phyloP scores from a whole-genome alignment of 1,284 basidiomycete genomes.

The Trichosporon sp. region DNA sequence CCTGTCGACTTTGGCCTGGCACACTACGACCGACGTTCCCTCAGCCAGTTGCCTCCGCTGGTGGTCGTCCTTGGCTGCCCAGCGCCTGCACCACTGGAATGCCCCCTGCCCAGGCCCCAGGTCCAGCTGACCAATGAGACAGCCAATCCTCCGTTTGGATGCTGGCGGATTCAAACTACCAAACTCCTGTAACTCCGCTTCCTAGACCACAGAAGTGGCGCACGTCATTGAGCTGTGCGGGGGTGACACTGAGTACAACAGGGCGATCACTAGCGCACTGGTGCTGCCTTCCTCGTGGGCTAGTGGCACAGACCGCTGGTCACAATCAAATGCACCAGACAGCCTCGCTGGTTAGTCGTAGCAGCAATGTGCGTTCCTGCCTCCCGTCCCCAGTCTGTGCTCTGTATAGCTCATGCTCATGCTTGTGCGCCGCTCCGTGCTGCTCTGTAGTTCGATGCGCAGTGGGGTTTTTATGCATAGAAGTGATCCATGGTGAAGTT shows the following conservation, averaged over 20 bases:
- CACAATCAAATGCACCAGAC: neutral
- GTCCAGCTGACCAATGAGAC: conserved; percentile 16
- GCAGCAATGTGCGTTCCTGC: neutral
- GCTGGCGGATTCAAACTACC: conserved; percentile 5
- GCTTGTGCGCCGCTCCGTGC: neutral
- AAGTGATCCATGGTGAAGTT: conserved; percentile 21
- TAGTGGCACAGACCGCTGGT: neutral
- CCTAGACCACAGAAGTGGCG: neutral
- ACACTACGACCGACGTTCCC: neutral
- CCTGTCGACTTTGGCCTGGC: conserved; percentile 15
- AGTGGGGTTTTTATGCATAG: conserved; percentile 28
- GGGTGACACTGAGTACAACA: too few relatives aligned
- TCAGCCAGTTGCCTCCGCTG: conserved; percentile 10
- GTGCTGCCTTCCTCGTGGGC: neutral
- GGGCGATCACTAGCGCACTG: neutral
- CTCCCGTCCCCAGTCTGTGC: neutral
- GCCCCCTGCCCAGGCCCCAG: conserved; percentile 4
- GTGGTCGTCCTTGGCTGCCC: neutral
- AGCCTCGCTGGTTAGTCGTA: neutral
- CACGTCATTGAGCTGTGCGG: neutral
- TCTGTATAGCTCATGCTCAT: neutral
- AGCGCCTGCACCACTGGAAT: neutral
- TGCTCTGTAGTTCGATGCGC: neutral
- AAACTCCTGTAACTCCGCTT: conserved; percentile 17
- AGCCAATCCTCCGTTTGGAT: conserved; percentile 17